A percentile compares a stretch with the other conserved stretches of the same genome.
These are phyloP conservation scores for Linum trigynum DNA, from an alignment of 345 rosid species.

Conservation along the genomic window DNA sequence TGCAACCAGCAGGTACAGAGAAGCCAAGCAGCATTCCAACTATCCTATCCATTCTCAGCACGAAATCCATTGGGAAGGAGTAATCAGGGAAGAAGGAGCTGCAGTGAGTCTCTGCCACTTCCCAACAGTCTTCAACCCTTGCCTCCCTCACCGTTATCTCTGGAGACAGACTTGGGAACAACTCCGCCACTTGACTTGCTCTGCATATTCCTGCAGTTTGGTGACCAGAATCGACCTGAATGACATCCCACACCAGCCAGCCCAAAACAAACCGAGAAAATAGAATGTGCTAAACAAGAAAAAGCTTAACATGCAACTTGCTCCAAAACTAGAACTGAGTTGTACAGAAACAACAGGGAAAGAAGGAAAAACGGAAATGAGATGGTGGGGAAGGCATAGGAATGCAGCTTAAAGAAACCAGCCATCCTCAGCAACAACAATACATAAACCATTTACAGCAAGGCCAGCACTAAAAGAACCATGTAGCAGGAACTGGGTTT, in stretches of 20 bases:
- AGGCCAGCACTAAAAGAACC: too few relatives aligned
- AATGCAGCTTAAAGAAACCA: too few relatives aligned
- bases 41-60: slow-evolving; percentile 66
- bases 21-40: slow-evolving; percentile 70
- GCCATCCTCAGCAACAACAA: too few relatives aligned
- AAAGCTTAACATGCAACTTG: too few relatives aligned
- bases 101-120: slow-evolving; percentile 96
- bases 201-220: slow-evolving; percentile 45
- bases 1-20: slow-evolving; percentile 59
- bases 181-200: slow-evolving; percentile 74
- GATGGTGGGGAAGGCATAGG: too few relatives aligned
- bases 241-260: background rate
- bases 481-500: too few relatives aligned
- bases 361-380: too few relatives aligned
- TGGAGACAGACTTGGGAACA: slow-evolving; percentile 59
- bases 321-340: too few relatives aligned
- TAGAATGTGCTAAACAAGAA: too few relatives aligned
- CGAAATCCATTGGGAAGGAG: slow-evolving; percentile 74
- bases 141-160: slow-evolving; percentile 90
- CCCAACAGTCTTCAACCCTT: slow-evolving; percentile 86
- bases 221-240: background rate
- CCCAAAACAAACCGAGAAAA: background rate
- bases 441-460: too few relatives aligned
- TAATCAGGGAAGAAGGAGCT: slow-evolving; percentile 80
- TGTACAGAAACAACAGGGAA: background rate